These are phyloP conservation scores for Botrytis tulipae DNA, from an alignment of 2,329 filamentous ascomycete genomes.

Conservation along the genomic window DNA sequence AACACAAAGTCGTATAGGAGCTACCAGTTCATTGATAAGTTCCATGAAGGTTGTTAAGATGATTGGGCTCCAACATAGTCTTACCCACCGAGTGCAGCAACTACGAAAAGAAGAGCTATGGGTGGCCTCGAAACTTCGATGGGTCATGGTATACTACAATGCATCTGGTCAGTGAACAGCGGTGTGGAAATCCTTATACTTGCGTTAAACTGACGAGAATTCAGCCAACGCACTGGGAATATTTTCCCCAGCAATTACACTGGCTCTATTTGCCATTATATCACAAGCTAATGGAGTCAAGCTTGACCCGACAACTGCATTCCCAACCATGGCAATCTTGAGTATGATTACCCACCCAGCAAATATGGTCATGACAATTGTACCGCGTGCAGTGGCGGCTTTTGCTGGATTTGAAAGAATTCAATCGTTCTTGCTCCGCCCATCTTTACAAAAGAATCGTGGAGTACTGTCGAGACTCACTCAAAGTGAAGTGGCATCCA, in stretches of 20 bases:
- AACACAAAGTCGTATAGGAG: conserved; percentile 43
- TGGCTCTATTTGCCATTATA: conserved; percentile 27
- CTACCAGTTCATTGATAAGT: conserved; percentile 40
- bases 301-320: conserved; percentile 25
- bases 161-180: conserved; percentile 39
- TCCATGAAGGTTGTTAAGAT: conserved; percentile 45
- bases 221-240: conserved; percentile 32
- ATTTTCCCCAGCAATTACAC: conserved; percentile 30
- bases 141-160: conserved; percentile 45
- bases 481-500: background rate
- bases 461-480: conserved; percentile 6
- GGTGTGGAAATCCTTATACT: conserved; percentile 20
- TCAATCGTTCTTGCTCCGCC: conserved; percentile 35
- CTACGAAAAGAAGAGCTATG: conserved; percentile 35
- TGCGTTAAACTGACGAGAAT: background rate
- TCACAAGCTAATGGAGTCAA: conserved; percentile 10
- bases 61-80: conserved; percentile 31
- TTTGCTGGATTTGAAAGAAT: conserved; percentile 32
- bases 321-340: conserved; percentile 29
- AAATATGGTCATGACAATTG: conserved; percentile 31
- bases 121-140: conserved; percentile 40
- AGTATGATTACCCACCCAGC: conserved; percentile 30
- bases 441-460: conserved; percentile 20
- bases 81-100: conserved; percentile 14
- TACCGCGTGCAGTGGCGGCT: conserved; percentile 24